Evolutionary conservation across 352 stramenopile species (phyloP).

Genomic region (Pythium sp.): DNA sequence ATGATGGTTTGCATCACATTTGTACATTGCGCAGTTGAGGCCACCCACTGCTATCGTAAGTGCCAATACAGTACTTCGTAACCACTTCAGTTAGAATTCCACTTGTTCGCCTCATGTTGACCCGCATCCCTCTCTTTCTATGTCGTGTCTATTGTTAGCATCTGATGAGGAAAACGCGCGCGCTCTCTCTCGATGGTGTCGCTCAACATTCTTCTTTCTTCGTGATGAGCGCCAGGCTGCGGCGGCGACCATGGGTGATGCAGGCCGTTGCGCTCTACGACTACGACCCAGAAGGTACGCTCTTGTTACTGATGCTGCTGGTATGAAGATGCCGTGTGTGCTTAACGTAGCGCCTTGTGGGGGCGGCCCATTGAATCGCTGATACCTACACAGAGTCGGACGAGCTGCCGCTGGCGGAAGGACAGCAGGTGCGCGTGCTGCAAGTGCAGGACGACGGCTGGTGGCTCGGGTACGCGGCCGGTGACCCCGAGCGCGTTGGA

Average conservation of each 20-base stretch:
- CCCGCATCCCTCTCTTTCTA: not conserved
- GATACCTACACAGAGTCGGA: conserved; percentile 36
- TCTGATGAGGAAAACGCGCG: not conserved
- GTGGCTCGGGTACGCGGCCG: conserved; percentile 46
- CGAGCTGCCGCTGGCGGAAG: conserved; percentile 47
- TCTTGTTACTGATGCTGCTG: not conserved
- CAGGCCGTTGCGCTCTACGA: conserved; percentile 55
- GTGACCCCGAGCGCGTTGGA: conserved; percentile 27
- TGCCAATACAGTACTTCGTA: not conserved
- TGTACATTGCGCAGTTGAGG: not conserved
- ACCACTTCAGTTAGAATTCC: not conserved
- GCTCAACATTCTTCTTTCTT: not conserved
- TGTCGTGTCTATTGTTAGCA: conserved; percentile 7
- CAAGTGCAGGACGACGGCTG: conserved; percentile 59
- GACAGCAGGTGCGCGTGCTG: conserved; percentile 44
- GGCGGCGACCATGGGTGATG: conserved; percentile 23
- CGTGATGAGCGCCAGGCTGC: conserved; percentile 4
- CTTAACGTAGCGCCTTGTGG: not conserved
- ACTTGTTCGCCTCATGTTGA: not conserved
- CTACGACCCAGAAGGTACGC: conserved; percentile 53
- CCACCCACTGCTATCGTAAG: not conserved
- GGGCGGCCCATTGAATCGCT: not conserved
- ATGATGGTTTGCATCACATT: not conserved
- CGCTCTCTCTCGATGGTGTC: not conserved
- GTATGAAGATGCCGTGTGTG: not conserved